Evolutionary conservation across 768 basidiomycete genomes (phyloP).

Genomic region (Boletellus emodensis): DNA sequence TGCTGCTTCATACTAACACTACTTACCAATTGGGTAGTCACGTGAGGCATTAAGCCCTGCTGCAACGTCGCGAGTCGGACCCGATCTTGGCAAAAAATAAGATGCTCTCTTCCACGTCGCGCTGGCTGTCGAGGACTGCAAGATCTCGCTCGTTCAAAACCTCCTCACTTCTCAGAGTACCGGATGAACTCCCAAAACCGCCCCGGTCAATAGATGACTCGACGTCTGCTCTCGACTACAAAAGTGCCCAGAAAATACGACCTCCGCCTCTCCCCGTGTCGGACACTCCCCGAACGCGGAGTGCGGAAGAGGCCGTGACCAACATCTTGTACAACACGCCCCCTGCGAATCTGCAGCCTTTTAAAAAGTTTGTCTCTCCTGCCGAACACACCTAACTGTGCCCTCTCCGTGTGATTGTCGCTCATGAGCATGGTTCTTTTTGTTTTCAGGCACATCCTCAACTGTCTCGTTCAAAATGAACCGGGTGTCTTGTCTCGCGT

Average conservation of each 20-base stretch:
- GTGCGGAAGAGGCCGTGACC: conserved; percentile 93
- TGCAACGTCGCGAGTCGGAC: neutral
- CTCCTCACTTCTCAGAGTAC: conserved; percentile 11
- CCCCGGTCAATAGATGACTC: conserved; percentile 86
- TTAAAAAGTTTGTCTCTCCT: conserved; percentile 69
- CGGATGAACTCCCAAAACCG: conserved; percentile 55
- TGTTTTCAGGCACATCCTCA: conserved; percentile 76
- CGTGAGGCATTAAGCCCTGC: neutral
- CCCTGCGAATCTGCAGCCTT: conserved; percentile 85
- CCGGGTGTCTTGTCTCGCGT: conserved; percentile 98
- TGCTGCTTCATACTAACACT: neutral
- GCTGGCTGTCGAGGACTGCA: conserved; percentile 15
- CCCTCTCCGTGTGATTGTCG: neutral
- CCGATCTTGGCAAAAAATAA: neutral
- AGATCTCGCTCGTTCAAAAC: conserved; percentile 22
- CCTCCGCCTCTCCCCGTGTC: conserved; percentile 85
- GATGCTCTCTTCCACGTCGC: conserved; percentile 16
- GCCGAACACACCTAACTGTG: neutral
- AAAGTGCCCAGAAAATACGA: conserved; percentile 60
- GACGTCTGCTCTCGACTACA: conserved; percentile 93
- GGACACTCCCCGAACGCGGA: conserved; percentile 78
- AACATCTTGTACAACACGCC: conserved; percentile 98
- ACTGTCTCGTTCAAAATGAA: conserved; percentile 98
- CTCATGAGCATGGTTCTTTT: conserved; percentile 6
- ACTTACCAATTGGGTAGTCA: conserved; percentile 14